Evolutionary conservation across 257 asterid species (phyloP).

Genomic region (Nicotiana tomentosiformis): DNA sequence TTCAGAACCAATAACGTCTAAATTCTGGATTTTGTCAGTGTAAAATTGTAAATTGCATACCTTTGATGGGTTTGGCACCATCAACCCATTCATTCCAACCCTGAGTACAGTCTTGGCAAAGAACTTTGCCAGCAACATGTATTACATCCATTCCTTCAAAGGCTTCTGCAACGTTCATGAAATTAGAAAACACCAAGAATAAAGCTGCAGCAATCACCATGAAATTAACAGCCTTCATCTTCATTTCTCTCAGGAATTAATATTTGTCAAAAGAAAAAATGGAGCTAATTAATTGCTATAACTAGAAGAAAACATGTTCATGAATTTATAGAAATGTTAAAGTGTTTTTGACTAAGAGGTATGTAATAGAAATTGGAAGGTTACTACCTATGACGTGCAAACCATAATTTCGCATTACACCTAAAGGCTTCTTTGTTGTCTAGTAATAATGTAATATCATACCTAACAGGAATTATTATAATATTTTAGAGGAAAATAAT

Average conservation of each 20-base stretch:
- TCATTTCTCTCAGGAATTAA: background rate
- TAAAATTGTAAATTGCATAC: constrained; percentile 18
- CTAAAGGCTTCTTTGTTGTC: background rate
- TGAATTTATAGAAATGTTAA: background rate
- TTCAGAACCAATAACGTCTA: background rate
- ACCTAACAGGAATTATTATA: background rate
- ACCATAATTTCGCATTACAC: constrained; percentile 13
- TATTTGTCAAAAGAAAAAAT: background rate
- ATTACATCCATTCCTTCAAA: constrained; percentile 25
- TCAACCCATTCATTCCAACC: constrained; percentile 76
- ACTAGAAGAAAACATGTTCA: background rate
- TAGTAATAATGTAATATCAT: too few relatives aligned
- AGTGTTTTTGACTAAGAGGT: background rate
- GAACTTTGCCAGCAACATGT: constrained; percentile 67
- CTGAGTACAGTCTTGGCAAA: constrained; percentile 72
- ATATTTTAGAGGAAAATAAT: background rate
- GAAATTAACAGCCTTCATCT: background rate
- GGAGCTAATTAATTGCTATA: background rate
- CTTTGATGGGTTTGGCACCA: constrained; percentile 67
- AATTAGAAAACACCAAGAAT: constrained; percentile 4
- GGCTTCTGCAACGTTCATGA: constrained; percentile 12
- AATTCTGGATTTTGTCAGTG: background rate
- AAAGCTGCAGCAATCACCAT: constrained; percentile 14
- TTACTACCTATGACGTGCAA: constrained; percentile 30
- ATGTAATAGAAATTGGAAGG: constrained; percentile 7